Base-by-base conservation (phyloP, 768 basidiomycete species). In the Podaxis rugospora region DNA sequence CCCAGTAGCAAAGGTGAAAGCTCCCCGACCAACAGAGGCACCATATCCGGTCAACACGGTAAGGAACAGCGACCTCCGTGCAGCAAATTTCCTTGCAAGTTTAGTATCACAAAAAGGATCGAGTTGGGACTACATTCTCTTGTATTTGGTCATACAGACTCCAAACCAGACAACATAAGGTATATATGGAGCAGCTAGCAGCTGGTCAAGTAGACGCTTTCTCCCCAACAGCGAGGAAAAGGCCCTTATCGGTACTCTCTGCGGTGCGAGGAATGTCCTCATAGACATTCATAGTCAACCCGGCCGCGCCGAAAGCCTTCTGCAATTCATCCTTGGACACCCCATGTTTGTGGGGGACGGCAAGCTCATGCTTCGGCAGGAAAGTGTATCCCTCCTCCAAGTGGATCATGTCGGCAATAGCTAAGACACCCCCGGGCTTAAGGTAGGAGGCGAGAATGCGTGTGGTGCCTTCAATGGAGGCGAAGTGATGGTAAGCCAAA, bases 401-500 rank as follows among this genome's bases (percentile, higher is more conserved):
- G 18, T 68, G 62, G 25, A 69, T 62, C 23, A 76, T 69, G 63
- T 92, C 90, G 4, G 79, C 71, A 14, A 92, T 80, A 46, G 90
- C 72, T 0, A 92, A 74, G 27, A 73, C 70, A 0, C 87, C 90
- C 1, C 82, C 80, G 0, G 86, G 84, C 61, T 84, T 88, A 64
- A 92, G 74, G 68, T 84, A 84, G 44, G 71, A 73, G 1, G 73
- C 76, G n/a, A 92, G 77, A 1, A 72, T 71, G 14, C 73, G 72
- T 5, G 89, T 90, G 28, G 80, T 80, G 3, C 75, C 74, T 5
- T 76, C 74, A 63, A 85, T 76, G 36, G 78, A 78, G 14, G 72
- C 54, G 62, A 91, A 78, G 66, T 91, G 90, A 62, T 91, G 89
- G 65, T 87, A 91, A 3, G 89, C 76, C 47, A 78, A 76, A 14